Evolutionary conservation across 2,329 filamentous ascomycete genomes (phyloP), one percentile per base, ranked within the genome.

Genomic region (Cordyceps militaris): DNA sequence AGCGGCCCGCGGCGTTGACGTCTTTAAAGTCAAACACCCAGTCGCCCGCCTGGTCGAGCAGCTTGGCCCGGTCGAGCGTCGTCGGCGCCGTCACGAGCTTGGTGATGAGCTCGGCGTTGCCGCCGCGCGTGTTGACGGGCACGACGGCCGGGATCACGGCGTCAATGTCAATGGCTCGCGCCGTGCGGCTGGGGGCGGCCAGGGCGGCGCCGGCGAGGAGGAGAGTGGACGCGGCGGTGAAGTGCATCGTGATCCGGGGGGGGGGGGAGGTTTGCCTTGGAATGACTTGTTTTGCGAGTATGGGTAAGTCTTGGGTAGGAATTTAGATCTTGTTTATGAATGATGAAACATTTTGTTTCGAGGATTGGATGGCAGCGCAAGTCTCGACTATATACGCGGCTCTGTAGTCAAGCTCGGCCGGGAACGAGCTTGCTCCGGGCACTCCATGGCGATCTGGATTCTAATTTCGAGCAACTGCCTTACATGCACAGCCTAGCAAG

Each of bases 11-110:
- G 9, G 60, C 55, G 13, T 53, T 59, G 26, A 62, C 62, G 49
- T 63, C 63, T 56, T 67, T 70, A 66, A 77, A 77, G 67, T 76
- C 69, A 63, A 76, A 77, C 61, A 75, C 64, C 62, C 72, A 76
- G 61, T 76, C 69, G 36, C 69, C 69, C 10, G 68, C 67, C 59
- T 69, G 64, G 63, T 68, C 61, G 47, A 67, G 66, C 8, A 73
- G 64, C 54, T 63, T 65, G 64, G 66, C 60, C n/a, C 70, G 68
- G 3, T 72, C 68, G 23, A 56, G 58, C 28, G 69, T 66, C 0
- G 70, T 72, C 0, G 70, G 63, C 0, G 65, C 62, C 0, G 66
- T 68, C 23, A 68, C 49, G 52, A 70, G 64, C 57, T 67, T 66
- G 21, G 64, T 32, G 56, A 70, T 69, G 49, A 70, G 63, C 19